phyloP scores from a whole-genome alignment of 805 yeast species.

The Wickerhamomyces ciferrii region DNA sequence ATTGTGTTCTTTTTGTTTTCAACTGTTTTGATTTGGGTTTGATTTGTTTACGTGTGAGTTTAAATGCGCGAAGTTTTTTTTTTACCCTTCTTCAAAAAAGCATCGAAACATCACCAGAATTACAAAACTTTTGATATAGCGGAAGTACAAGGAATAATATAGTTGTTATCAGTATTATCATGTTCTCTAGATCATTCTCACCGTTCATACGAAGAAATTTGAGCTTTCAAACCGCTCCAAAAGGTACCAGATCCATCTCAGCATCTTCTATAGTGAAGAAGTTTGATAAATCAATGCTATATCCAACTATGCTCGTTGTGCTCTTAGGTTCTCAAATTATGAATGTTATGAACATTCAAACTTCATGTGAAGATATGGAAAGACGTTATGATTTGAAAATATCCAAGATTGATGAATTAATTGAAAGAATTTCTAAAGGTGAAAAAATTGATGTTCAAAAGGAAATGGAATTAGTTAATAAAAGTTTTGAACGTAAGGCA shows the following conservation, averaged over 20 bases:
- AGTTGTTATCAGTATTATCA: too few relatives aligned
- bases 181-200: not conserved
- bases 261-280: constrained; percentile 6
- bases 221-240: not conserved
- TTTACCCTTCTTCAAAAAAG: not conserved
- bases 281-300: constrained; percentile 29
- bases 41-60: not conserved
- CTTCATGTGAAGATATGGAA: constrained; percentile 33
- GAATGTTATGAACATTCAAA: constrained; percentile 37
- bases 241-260: not conserved
- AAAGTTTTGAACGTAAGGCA: constrained; percentile 20
- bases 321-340: constrained; percentile 42
- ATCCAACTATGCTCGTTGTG: constrained; percentile 36
- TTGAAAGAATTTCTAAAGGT: constrained; percentile 31
- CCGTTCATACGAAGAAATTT: not conserved
- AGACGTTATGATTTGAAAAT: constrained; percentile 32
- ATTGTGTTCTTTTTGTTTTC: too few relatives aligned
- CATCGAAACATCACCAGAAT: not conserved
- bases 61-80: not conserved
- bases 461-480: constrained; percentile 34
- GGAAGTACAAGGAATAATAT: too few relatives aligned
- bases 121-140: too few relatives aligned
- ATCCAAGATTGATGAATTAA: constrained; percentile 30
- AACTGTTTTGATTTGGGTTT: not conserved
- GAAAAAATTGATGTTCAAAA: constrained; percentile 31